phyloP scores from a whole-genome alignment of 176 grass and related monocot species.

The Phoenix roebelenii region DNA sequence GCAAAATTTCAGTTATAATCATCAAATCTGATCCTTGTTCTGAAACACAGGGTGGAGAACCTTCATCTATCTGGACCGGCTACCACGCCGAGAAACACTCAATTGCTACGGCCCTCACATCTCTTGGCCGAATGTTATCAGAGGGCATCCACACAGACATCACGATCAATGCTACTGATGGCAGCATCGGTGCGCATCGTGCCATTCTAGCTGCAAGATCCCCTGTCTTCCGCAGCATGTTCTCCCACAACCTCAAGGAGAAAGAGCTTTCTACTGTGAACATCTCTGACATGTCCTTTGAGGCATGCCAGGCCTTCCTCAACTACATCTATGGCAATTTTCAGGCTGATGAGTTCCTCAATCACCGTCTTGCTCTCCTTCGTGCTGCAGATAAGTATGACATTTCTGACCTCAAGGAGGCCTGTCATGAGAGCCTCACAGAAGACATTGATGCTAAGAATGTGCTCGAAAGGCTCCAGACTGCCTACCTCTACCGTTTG shows the following conservation, averaged over 20 bases:
- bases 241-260: conserved; percentile 84
- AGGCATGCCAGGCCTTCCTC: conserved; percentile 71
- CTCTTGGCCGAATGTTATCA: conserved; percentile 52
- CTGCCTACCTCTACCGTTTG: conserved; percentile 46
- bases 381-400: conserved; percentile 88
- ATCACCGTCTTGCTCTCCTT: conserved; percentile 62
- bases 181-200: conserved; percentile 71
- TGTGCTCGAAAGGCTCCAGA: conserved; percentile 76
- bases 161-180: conserved; percentile 60
- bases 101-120: conserved; percentile 33
- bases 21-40: not conserved
- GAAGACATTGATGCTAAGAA: conserved; percentile 70
- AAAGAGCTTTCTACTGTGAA: conserved; percentile 67
- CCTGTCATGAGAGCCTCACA: conserved; percentile 67
- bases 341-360: conserved; percentile 50
- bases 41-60: conserved; percentile 64
- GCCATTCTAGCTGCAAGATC: conserved; percentile 62
- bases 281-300: conserved; percentile 82
- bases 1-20: no score
- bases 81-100: conserved; percentile 45
- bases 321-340: conserved; percentile 78
- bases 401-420: conserved; percentile 71
- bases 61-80: conserved; percentile 66
- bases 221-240: conserved; percentile 85
- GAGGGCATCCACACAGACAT: conserved; percentile 80